Conservation (phyloP, 768 basidiomycete species). For the Phlegmacium glaucopus region DNA sequence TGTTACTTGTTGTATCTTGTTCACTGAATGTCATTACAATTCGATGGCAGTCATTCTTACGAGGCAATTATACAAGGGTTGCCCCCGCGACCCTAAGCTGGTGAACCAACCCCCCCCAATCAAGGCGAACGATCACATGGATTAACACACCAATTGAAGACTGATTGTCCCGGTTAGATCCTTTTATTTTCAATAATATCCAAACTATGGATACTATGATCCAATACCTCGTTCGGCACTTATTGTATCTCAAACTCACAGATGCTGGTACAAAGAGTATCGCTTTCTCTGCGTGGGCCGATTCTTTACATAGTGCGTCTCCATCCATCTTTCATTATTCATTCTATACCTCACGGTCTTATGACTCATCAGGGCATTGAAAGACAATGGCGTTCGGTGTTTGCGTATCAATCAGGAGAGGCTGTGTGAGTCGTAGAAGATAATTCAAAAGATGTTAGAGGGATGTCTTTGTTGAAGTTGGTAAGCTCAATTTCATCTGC, state of each 20-base stretch:
- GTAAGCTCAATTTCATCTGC: too few species aligned
- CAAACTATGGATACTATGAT: slow-evolving; percentile 72
- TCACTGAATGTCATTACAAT: too few species aligned
- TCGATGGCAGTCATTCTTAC: too few species aligned
- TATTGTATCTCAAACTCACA: slow-evolving; percentile 59
- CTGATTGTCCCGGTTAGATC: too few species aligned
- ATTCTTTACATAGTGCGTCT: slow-evolving; percentile 71
- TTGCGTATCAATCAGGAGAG: slow-evolving; percentile 72
- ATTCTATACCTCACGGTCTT: slow-evolving; percentile 4
- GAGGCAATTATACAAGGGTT: too few species aligned
- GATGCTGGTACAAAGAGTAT: slow-evolving; percentile 81
- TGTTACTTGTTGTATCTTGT: too few species aligned
- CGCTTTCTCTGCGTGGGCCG: slow-evolving; percentile 90
- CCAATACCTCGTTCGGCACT: slow-evolving; percentile 70
- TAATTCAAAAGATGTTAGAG: too few species aligned
- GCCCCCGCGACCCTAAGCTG: slow-evolving; percentile 25
- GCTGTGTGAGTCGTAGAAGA: too few species aligned
- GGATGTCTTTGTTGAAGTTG: too few species aligned
- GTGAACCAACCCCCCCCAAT: slow-evolving; percentile 52
- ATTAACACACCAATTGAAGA: too few species aligned
- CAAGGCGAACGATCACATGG: slow-evolving; percentile 56
- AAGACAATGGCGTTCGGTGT: slow-evolving; percentile 64
- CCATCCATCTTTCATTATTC: neutral
- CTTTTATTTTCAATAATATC: slow-evolving; percentile 47
- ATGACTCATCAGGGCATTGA: slow-evolving; percentile 66